These are phyloP conservation scores for Russula sp. DNA, from an alignment of 768 basidiomycete species.

Conservation along the genomic window DNA sequence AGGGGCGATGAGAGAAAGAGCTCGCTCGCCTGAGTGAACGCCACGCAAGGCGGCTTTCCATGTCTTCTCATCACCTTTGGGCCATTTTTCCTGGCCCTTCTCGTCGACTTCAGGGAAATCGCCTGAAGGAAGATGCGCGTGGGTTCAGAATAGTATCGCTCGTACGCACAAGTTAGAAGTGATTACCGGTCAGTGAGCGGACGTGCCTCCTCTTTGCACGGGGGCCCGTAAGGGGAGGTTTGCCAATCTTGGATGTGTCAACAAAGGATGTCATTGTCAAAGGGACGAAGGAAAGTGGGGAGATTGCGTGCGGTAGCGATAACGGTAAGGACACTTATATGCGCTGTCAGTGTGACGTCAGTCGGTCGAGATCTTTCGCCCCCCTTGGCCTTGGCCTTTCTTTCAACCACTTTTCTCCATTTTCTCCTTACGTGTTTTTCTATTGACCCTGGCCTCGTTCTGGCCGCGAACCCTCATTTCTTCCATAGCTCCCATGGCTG, in stretches of 20 bases:
- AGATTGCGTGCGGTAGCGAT: background rate
- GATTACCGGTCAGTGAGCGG: slow-evolving; percentile 43
- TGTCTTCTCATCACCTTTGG: slow-evolving; percentile 63
- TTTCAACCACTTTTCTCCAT: too few species aligned
- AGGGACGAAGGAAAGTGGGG: background rate
- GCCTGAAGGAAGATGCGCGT: slow-evolving; percentile 35
- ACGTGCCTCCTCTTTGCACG: slow-evolving; percentile 20
- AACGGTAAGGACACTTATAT: slow-evolving; percentile 7
- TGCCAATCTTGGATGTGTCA: slow-evolving; percentile 8
- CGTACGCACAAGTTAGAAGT: background rate
- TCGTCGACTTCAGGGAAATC: slow-evolving; percentile 74
- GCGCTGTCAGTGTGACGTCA: slow-evolving; percentile 12
- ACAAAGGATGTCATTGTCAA: slow-evolving; percentile 15
- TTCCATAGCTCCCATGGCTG: background rate
- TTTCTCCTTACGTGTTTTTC: background rate
- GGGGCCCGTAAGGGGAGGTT: background rate
- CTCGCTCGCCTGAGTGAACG: slow-evolving; percentile 45
- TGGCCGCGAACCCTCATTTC: background rate
- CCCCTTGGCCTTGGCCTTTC: too few species aligned
- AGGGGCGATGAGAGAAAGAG: slow-evolving; percentile 1
- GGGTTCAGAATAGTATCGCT: background rate
- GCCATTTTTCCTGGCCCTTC: slow-evolving; percentile 78
- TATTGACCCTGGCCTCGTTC: background rate
- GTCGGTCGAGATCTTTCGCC: background rate
- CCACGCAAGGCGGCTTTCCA: slow-evolving; percentile 61